These are phyloP conservation scores for Prunella vulgaris DNA, from an alignment of 257 asterid genomes.

Conservation along the genomic window DNA sequence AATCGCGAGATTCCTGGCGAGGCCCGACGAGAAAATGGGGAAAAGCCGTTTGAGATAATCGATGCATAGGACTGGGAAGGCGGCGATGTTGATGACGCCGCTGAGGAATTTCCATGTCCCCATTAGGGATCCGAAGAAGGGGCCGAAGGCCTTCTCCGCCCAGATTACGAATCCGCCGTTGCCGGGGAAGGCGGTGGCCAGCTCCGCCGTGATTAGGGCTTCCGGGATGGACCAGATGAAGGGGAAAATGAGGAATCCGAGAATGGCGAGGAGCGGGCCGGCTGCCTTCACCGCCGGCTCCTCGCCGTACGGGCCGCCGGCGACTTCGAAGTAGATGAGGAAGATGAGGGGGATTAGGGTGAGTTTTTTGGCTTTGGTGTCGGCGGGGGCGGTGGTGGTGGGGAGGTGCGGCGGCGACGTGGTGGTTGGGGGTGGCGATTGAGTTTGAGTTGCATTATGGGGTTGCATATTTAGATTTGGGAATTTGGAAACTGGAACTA, in stretches of 20 bases:
- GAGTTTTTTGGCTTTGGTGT: slow-evolving; percentile 37
- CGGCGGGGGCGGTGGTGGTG: slow-evolving; percentile 8
- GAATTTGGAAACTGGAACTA: not conserved
- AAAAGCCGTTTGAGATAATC: slow-evolving; percentile 49
- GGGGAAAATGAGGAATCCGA: slow-evolving; percentile 80
- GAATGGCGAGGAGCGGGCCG: slow-evolving; percentile 71
- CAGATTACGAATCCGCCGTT: slow-evolving; percentile 88
- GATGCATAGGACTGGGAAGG: slow-evolving; percentile 65
- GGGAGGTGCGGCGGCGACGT: slow-evolving; percentile 28
- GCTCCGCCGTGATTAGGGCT: slow-evolving; percentile 87
- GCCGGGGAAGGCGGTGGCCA: slow-evolving; percentile 75
- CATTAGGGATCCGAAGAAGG: slow-evolving; percentile 77
- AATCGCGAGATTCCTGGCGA: slow-evolving; percentile 42
- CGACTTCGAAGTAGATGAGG: slow-evolving; percentile 83
- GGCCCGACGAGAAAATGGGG: slow-evolving; percentile 47
- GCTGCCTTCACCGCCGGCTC: slow-evolving; percentile 87
- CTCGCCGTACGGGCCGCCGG: slow-evolving; percentile 92
- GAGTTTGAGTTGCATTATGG: not conserved
- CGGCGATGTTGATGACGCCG: slow-evolving; percentile 74
- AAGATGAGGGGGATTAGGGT: slow-evolving; percentile 74
- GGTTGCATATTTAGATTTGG: not conserved
- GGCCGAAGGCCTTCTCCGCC: slow-evolving; percentile 88
- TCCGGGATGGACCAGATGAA: slow-evolving; percentile 86
- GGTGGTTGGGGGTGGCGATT: not conserved
- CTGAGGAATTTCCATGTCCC: slow-evolving; percentile 73